A percentile compares a stretch with the other conserved stretches of the same genome.
These are phyloP conservation scores for Aquilaria sinensis DNA, from an alignment of 345 rosid species.

Conservation along the genomic window DNA sequence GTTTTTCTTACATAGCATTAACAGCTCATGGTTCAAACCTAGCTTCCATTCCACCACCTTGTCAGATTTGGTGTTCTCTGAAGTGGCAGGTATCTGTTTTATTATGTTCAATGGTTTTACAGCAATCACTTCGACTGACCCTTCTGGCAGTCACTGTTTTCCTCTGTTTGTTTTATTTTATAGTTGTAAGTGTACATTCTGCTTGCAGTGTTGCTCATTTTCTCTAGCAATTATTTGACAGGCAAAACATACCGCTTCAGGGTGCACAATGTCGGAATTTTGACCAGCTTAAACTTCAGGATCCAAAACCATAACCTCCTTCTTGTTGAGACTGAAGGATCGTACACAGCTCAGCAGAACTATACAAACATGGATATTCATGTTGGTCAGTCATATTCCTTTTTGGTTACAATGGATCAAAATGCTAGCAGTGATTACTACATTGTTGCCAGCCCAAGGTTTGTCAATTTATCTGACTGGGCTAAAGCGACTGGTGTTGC, in stretches of 20 bases:
- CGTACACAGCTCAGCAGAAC: slow-evolving; percentile 80
- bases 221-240: slow-evolving; percentile 18
- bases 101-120: too few relatives aligned
- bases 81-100: too few relatives aligned
- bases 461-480: slow-evolving; percentile 45
- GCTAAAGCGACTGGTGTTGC: slow-evolving; percentile 60
- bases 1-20: slow-evolving; percentile 3
- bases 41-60: too few relatives aligned
- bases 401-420: slow-evolving; percentile 89
- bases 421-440: slow-evolving; percentile 75
- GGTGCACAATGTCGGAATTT: slow-evolving; percentile 80
- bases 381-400: slow-evolving; percentile 90
- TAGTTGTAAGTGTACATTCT: background rate
- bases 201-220: background rate
- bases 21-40: background rate
- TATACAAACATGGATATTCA: slow-evolving; percentile 85
- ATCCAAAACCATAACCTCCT: slow-evolving; percentile 82
- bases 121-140: background rate
- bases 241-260: slow-evolving; percentile 82
- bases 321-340: slow-evolving; percentile 94
- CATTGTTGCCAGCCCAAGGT: slow-evolving; percentile 79
- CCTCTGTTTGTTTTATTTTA: background rate
- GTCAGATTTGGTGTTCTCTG: too few relatives aligned
- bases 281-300: slow-evolving; percentile 87
- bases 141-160: background rate